Base-by-base conservation (phyloP, 441 rosid genomes). In the Capsella rubella region DNA sequence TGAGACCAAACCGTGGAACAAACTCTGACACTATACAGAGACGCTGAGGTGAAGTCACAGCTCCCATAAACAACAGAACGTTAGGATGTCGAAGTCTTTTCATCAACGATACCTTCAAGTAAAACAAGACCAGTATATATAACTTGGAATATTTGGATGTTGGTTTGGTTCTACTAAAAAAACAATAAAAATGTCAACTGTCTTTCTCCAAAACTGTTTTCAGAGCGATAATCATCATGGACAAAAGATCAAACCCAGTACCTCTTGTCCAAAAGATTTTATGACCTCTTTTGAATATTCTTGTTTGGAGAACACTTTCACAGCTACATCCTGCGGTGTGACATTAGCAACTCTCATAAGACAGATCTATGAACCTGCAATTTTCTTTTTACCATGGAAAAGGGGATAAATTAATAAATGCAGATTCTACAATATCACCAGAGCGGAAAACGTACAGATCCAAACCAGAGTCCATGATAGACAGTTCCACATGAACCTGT, bases 401-500 rank as follows among this genome's bases (percentile, higher is more conserved):
- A 31, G 45, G 60, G 60, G 25, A 42, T 39, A 64, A 52, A 42
- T 55, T 28, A 9, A 42, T 37, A 60, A 52, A 58, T 37, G 9
- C 34, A 34, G 12, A 65, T 71, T 57, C 61, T 43, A 72, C 47
- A 46, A 67, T 42, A 67, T 60, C 21, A 53, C 52, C 31, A 59
- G 76, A 75, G 82, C 82, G 54, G 72, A 85, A 87, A 86, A 95
- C 99, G 71, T 92, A 95, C 99, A 80, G 95, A 95, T 89, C 95
- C 99, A 79, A 85, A 92, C 99, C 99, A 95, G 84, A 90, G 85
- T 64, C 90, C 97, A 64, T 88, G 98, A 79, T 95, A 90, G 32
- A 95, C 99, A 60, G 92, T 92, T 75, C 99, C 99, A 66, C 98
- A 90, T 77, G 99, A 90, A 79, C 98, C 99, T 95, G 95, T 58